phyloP scores from a whole-genome alignment of 495 filamentous ascomycete species.

The Aspergillus haitiensis region DNA sequence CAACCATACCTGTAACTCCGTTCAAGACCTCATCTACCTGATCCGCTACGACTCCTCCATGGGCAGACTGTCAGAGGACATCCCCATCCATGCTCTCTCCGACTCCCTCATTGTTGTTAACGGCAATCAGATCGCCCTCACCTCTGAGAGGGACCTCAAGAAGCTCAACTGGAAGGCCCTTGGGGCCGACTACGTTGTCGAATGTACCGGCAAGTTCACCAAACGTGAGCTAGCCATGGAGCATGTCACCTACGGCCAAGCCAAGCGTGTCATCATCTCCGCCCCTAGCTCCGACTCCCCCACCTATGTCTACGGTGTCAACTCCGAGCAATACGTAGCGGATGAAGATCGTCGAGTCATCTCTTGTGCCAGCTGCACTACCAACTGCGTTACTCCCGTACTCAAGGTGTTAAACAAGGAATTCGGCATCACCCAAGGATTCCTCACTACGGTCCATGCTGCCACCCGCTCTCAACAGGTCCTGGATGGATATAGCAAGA shows the following conservation, averaged over 20 bases:
- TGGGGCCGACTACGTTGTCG: conserved; percentile 38
- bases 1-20: conserved; percentile 38
- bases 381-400: conserved; percentile 39
- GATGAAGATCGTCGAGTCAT: conserved; percentile 31
- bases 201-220: conserved; percentile 42
- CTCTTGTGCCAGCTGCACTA: conserved; percentile 40
- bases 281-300: conserved; percentile 38
- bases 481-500: conserved; percentile 43
- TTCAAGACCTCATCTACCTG: conserved; percentile 40
- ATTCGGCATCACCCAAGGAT: conserved; percentile 35
- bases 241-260: conserved; percentile 33
- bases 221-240: conserved; percentile 35
- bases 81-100: conserved; percentile 30
- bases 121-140: conserved; percentile 31
- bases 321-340: conserved; percentile 30
- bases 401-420: conserved; percentile 35
- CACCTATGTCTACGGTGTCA: conserved; percentile 40
- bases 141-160: conserved; percentile 37
- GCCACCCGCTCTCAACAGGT: conserved; percentile 40
- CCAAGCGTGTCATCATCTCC: conserved; percentile 39
- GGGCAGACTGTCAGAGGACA: conserved; percentile 31
- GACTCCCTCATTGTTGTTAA: conserved; percentile 32
- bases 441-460: conserved; percentile 39
- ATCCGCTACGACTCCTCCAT: conserved; percentile 42
- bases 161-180: conserved; percentile 35